phyloP scores from a whole-genome alignment of 2,329 filamentous ascomycete genomes.

The Aureobasidium pullulans region DNA sequence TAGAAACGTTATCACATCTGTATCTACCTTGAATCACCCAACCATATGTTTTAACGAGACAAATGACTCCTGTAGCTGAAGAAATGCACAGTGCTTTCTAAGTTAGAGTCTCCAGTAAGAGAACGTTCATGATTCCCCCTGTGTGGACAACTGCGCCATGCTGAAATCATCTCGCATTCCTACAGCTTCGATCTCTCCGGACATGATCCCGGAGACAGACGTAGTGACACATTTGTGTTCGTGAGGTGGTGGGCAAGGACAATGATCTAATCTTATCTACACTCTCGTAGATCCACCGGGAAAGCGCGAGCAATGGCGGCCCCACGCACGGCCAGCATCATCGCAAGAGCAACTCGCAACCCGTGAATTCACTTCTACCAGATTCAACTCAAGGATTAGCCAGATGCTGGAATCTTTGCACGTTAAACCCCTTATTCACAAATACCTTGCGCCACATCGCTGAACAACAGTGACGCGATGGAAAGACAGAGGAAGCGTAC shows the following conservation, averaged over 20 bases:
- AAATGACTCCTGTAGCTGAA: no score
- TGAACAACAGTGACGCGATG: slow-evolving; percentile 29
- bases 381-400: background rate
- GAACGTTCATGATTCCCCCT: no score
- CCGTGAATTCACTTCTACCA: background rate
- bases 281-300: background rate
- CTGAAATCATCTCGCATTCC: no score
- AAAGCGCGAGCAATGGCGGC: background rate
- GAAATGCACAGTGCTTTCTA: no score
- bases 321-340: background rate
- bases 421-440: background rate
- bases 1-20: background rate
- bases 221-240: background rate
- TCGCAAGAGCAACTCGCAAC: background rate
- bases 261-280: slow-evolving; percentile 2
- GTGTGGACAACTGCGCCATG: no score
- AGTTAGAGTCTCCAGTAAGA: no score
- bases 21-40: background rate
- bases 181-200: no score
- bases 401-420: slow-evolving; percentile 4
- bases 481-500: slow-evolving; percentile 44
- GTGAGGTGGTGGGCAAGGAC: background rate
- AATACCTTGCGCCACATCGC: background rate
- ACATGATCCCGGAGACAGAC: no score
- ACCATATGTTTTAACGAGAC: no score